A percentile compares a stretch with the other conserved stretches of the same genome.
These are phyloP conservation scores for Fusarium sublunatum DNA, from an alignment of 2,329 filamentous ascomycete genomes.

Conservation along the genomic window DNA sequence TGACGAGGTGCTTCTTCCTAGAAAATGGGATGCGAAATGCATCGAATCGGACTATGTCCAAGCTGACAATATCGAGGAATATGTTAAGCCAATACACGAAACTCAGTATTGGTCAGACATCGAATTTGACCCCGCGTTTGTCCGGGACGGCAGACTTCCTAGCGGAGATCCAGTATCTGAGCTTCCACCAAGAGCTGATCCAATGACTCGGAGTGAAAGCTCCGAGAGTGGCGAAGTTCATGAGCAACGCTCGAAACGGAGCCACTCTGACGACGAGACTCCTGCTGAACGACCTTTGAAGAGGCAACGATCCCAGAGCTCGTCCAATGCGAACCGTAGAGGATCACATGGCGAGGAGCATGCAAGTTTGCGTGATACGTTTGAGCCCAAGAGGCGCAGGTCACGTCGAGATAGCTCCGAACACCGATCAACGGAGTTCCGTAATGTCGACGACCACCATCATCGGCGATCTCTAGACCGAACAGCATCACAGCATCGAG, in stretches of 20 bases:
- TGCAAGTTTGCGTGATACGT: slow-evolving; percentile 16
- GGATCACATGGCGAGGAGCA: slow-evolving; percentile 13
- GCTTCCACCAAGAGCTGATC: slow-evolving; percentile 10
- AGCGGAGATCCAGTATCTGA: slow-evolving; percentile 38
- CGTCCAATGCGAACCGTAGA: slow-evolving; percentile 12
- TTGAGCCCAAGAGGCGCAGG: slow-evolving; percentile 22
- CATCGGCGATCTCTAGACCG: slow-evolving; percentile 35
- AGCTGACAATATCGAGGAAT: slow-evolving; percentile 57
- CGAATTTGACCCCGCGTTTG: slow-evolving; percentile 59
- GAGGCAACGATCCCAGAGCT: slow-evolving; percentile 36
- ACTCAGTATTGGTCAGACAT: slow-evolving; percentile 55
- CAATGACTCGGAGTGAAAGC: slow-evolving; percentile 23
- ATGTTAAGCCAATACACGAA: slow-evolving; percentile 55
- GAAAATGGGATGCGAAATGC: slow-evolving; percentile 56
- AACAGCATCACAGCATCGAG: slow-evolving; percentile 20
- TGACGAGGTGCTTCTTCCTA: slow-evolving; percentile 59
- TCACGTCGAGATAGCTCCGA: slow-evolving; percentile 30
- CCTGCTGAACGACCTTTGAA: slow-evolving; percentile 34
- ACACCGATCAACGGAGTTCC: slow-evolving; percentile 13
- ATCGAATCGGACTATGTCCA: slow-evolving; percentile 59
- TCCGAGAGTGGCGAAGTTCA: slow-evolving; percentile 35
- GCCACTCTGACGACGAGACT: slow-evolving; percentile 23
- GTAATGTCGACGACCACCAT: slow-evolving; percentile 13
- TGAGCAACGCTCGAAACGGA: slow-evolving; percentile 31
- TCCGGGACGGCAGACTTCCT: slow-evolving; percentile 40